These are phyloP conservation scores for Trichophyton equinum DNA, from an alignment of 2,329 filamentous ascomycete genomes.

Conservation along the genomic window DNA sequence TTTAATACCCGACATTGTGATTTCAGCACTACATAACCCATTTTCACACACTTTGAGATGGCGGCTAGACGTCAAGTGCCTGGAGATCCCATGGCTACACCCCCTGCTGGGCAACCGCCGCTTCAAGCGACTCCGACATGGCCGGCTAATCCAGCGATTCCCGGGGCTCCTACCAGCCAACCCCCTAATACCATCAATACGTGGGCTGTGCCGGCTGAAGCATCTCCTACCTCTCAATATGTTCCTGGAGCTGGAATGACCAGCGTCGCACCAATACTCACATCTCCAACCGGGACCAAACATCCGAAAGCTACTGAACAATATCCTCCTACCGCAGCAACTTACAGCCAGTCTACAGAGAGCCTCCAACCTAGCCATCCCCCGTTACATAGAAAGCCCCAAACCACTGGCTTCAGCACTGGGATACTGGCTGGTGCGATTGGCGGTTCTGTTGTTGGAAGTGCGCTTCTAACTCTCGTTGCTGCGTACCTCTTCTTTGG, in stretches of 20 bases:
- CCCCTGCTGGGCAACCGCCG: neutral
- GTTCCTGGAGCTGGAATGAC: neutral
- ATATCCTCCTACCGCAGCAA: neutral
- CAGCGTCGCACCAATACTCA: neutral
- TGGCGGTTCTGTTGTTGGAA: conserved; percentile 17
- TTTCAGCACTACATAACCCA: neutral
- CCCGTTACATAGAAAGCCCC: neutral
- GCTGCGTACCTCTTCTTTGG: conserved; percentile 15
- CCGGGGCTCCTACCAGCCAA: too few species aligned
- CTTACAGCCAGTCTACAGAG: neutral
- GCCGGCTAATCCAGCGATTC: neutral
- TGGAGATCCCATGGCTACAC: neutral
- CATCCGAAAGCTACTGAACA: neutral
- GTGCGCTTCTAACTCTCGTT: conserved; percentile 15
- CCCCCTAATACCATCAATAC: too few species aligned
- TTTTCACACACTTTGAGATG: neutral
- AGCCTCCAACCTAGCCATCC: conserved; percentile 4
- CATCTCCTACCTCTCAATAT: too few species aligned
- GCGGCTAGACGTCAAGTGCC: neutral
- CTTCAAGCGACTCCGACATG: neutral
- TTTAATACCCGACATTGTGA: neutral
- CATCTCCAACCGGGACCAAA: neutral
- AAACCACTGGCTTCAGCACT: neutral
- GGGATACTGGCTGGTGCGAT: conserved; percentile 17
- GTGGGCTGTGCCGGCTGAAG: too few species aligned